Evolutionary conservation across 1,284 basidiomycete species (phyloP), one percentile per base, ranked within the genome.

Genomic region (Cutaneotrichosporon cyanovorans): DNA sequence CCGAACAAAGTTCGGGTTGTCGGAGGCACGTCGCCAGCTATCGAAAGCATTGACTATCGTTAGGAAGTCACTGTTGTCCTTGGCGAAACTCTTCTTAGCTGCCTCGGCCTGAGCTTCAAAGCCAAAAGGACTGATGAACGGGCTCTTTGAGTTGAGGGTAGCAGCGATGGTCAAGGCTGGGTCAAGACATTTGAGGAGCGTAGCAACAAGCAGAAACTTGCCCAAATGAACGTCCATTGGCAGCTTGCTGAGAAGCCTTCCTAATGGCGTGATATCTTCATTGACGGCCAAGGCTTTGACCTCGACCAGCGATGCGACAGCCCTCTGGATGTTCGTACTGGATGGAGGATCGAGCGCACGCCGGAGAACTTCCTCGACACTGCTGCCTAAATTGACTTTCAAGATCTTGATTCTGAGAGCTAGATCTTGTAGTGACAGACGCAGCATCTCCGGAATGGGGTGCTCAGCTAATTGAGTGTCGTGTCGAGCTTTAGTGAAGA

Each of bases 401-500:
- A 98, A 87, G 51, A 96, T 93, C 74, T 99, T 99, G 73, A 93
- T 96, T 41, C 91, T 84, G 40, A 99, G 76, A 0, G 91, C 89
- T 16, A 99, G 79, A 66, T 97, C 91, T 48, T 93, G 92, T 22
- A 98, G 75, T 55, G 92, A 95, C 4, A 98, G 76, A 20, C 95
- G 81, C 71, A 89, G 82, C 81, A 98, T 98, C 70, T 99, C 93
- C 0, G 93, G 95, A 37, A 92, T 77, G 2, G 92, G 91, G 66
- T 92, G 85, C 19, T 92, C 87, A 2, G 85, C 83, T 74, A 98
- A 79, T 46, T 76, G 73, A 31, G 70, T 83, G 60, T 97, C 91
- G 62, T 95, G 84, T 16, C 90, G 79, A 39, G 79, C 74, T 68
- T 84, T 89, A 0, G 92, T 96, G 74, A 97, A 98, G 3, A 98